Evolutionary conservation across 129 eudicot species (phyloP).

Genomic region (Artemisia tridentata): DNA sequence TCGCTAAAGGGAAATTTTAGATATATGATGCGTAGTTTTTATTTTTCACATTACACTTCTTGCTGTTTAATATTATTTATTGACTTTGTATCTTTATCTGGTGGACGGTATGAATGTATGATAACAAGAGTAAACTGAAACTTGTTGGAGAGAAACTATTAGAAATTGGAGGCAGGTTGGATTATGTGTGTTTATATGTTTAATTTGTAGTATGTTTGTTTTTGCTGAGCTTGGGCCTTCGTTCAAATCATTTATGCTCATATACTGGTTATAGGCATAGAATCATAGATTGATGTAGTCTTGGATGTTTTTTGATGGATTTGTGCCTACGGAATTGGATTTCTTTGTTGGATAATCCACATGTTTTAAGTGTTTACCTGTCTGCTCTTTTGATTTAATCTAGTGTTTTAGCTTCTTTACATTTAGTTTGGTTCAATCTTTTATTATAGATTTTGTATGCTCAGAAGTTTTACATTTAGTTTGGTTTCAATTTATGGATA

Average conservation of each 20-base stretch:
- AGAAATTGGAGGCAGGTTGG: too few species aligned
- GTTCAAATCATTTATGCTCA: background rate
- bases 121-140: too few species aligned
- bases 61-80: too few species aligned
- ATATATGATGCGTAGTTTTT: too few species aligned
- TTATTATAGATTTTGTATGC: background rate
- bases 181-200: too few species aligned
- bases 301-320: background rate
- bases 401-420: background rate
- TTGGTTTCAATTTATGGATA: too few species aligned
- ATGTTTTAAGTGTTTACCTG: background rate
- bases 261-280: constrained; percentile 2
- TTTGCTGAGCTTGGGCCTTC: background rate
- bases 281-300: background rate
- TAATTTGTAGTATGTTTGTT: too few species aligned
- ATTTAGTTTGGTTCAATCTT: background rate
- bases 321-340: background rate
- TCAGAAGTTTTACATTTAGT: background rate
- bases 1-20: too few species aligned
- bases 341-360: background rate
- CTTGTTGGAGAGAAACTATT: too few species aligned
- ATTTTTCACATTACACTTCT: too few species aligned
- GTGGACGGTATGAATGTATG: too few species aligned
- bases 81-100: too few species aligned
- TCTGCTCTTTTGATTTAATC: background rate